Evolutionary conservation across 352 stramenopile genomes (phyloP).

Genomic region (Pythium angustatum): DNA sequence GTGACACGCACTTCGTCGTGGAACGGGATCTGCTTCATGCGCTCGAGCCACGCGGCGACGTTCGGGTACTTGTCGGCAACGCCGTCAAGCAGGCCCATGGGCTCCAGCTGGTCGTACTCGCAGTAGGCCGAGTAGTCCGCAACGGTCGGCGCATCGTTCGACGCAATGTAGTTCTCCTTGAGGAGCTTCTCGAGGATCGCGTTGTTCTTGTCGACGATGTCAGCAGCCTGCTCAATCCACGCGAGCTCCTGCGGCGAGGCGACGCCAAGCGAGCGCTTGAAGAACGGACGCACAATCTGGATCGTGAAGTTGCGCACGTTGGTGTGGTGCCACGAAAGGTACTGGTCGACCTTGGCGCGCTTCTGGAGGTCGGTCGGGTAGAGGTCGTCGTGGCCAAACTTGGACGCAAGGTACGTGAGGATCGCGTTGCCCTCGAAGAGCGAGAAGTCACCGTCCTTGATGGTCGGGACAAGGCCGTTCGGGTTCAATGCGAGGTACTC

Average conservation of each 20-base stretch:
- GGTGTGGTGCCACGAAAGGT: constrained; percentile 74
- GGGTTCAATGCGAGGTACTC: constrained; percentile 59
- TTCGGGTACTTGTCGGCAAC: constrained; percentile 29
- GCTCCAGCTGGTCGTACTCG: constrained; percentile 66
- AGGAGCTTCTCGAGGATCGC: constrained; percentile 52
- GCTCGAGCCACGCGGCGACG: constrained; percentile 25
- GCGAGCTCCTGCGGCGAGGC: constrained; percentile 20
- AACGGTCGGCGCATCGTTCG: constrained; percentile 53
- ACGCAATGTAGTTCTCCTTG: constrained; percentile 48
- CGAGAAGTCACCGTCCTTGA: constrained; percentile 57
- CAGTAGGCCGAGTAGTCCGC: constrained; percentile 64
- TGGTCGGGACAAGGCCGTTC: constrained; percentile 47
- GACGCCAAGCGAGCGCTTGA: constrained; percentile 14
- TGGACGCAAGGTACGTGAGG: constrained; percentile 51
- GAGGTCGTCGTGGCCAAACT: constrained; percentile 45
- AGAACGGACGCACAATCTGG: constrained; percentile 43
- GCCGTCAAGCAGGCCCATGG: constrained; percentile 47
- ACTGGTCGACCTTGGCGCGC: constrained; percentile 65
- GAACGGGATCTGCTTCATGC: constrained; percentile 37
- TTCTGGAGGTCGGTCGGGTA: constrained; percentile 46
- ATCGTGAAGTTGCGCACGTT: constrained; percentile 47
- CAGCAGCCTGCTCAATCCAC: constrained; percentile 9
- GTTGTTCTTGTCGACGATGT: constrained; percentile 35
- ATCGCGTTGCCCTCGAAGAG: constrained; percentile 63
- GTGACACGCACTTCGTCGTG: constrained; percentile 47